Conservation (phyloP, 352 stramenopile genomes). For the Phytophthora foliorum region DNA sequence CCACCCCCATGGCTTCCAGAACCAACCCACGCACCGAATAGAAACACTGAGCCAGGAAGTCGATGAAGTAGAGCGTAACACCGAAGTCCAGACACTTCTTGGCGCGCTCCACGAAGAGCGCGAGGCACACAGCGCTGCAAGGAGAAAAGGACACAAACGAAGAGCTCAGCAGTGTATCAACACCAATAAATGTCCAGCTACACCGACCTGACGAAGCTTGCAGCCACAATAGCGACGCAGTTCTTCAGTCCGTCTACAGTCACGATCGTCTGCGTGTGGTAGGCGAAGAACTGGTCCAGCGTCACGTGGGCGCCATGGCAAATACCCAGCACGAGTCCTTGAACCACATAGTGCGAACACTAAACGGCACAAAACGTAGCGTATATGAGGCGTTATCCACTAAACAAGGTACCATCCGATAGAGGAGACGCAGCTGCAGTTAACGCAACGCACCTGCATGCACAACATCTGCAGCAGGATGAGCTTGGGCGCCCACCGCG, state of each 20-base stretch:
- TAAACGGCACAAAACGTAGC: slow-evolving; percentile 28
- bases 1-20: neutral
- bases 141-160: neutral
- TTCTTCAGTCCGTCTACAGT: slow-evolving; percentile 87
- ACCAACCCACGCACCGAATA: slow-evolving; percentile 67
- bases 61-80: slow-evolving; percentile 90
- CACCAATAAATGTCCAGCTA: neutral
- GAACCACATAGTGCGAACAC: slow-evolving; percentile 85
- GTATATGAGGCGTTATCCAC: neutral
- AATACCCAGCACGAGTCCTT: slow-evolving; percentile 77
- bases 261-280: slow-evolving; percentile 78
- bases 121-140: slow-evolving; percentile 73
- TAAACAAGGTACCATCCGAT: slow-evolving; percentile 1
- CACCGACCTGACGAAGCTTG: slow-evolving; percentile 59
- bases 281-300: slow-evolving; percentile 90
- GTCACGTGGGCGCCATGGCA: slow-evolving; percentile 78
- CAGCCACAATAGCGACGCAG: slow-evolving; percentile 72
- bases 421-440: neutral
- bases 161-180: neutral
- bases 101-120: slow-evolving; percentile 87
- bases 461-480: slow-evolving; percentile 90
- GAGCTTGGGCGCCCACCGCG: slow-evolving; percentile 88
- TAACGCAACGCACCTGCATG: slow-evolving; percentile 72
- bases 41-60: slow-evolving; percentile 83
- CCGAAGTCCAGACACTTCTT: slow-evolving; percentile 94